Base-by-base conservation (phyloP, 306 rosid genomes). In the Mucuna pruriens region DNA sequence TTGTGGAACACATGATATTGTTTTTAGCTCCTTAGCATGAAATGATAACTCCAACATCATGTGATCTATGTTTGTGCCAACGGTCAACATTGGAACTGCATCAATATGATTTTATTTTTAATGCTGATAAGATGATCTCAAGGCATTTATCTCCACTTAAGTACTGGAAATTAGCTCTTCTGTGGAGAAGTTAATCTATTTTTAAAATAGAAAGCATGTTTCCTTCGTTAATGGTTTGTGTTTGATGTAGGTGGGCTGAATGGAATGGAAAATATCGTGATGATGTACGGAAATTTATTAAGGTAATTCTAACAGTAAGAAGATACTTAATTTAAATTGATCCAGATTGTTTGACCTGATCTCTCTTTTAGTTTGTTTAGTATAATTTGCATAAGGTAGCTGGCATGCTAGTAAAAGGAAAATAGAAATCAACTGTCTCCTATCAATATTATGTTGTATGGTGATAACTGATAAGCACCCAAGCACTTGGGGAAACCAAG, bases 221-320 rank as follows among this genome's bases (percentile, higher is more conserved):
- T 49, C 49, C 38, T 80, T 26, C 10, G 33, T 74, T 63, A 2
- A 10, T 57, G 51, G 67, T 82, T 78, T 84, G 49, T 80, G 74
- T 76, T 77, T 49, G 81, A 77, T 85, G 80, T 81, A 95, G 98
- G 89, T 95, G 99, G 99, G 99, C 97, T 22, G 99, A 95, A 90
- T 95, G 99, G 99, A 95, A 95, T 80, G 99, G 96, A 38, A 91
- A 66, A 67, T 95, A 88, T 79, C 99, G 99, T 61, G 99, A 95
- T 81, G 99, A 95, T 72, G 16, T 95, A 11, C 82, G 99, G 74
- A 91, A 84, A 90, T 95, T 91, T 83, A 91, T 93, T 71, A 95
- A 93, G 99, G 99, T 93, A 85, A 82, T 82, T 52, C 44, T 71
- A 44, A 51, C 58, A 74, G 40, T 60, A 68, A 31, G 69, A 45